phyloP scores from a whole-genome alignment of 2,329 filamentous ascomycete species.

The Sporothrix phasma region DNA sequence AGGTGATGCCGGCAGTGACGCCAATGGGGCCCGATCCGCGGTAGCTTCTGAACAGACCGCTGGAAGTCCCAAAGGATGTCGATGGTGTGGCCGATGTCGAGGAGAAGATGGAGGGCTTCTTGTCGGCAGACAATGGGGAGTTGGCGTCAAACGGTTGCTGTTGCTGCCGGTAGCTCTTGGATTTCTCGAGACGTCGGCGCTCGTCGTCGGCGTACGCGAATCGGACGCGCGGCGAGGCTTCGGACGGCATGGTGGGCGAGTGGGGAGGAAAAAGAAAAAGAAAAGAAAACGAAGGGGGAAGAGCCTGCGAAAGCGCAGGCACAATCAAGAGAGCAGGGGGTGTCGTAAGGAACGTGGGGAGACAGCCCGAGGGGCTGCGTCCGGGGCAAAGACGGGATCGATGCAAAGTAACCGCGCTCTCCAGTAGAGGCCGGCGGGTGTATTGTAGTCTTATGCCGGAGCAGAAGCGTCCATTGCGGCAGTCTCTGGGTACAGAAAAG shows the following conservation, averaged over 20 bases:
- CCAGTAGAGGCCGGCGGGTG: neutral
- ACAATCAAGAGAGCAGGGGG: neutral
- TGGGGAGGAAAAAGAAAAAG: neutral
- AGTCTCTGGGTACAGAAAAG: neutral
- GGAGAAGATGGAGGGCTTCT: slow-evolving; percentile 34
- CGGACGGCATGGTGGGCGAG: slow-evolving; percentile 28
- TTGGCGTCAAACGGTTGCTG: slow-evolving; percentile 30
- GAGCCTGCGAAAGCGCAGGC: neutral
- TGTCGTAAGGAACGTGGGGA: neutral
- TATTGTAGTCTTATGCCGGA: slow-evolving; percentile 3
- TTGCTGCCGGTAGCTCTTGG: slow-evolving; percentile 30
- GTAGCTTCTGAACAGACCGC: slow-evolving; percentile 34
- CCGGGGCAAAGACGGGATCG: neutral
- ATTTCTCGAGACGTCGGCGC: slow-evolving; percentile 32
- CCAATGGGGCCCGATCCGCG: slow-evolving; percentile 21
- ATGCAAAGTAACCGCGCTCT: neutral
- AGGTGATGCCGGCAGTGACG: slow-evolving; percentile 12
- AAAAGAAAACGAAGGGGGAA: neutral
- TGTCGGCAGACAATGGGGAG: slow-evolving; percentile 35
- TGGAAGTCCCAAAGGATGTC: slow-evolving; percentile 32
- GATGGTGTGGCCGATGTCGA: slow-evolving; percentile 35
- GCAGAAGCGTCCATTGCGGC: slow-evolving; percentile 13
- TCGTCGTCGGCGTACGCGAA: slow-evolving; percentile 44
- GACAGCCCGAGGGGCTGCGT: neutral
- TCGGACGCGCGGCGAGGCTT: slow-evolving; percentile 47